Conservation (phyloP, 2,329 filamentous ascomycete species). For the Dactylellina haptotyla region DNA sequence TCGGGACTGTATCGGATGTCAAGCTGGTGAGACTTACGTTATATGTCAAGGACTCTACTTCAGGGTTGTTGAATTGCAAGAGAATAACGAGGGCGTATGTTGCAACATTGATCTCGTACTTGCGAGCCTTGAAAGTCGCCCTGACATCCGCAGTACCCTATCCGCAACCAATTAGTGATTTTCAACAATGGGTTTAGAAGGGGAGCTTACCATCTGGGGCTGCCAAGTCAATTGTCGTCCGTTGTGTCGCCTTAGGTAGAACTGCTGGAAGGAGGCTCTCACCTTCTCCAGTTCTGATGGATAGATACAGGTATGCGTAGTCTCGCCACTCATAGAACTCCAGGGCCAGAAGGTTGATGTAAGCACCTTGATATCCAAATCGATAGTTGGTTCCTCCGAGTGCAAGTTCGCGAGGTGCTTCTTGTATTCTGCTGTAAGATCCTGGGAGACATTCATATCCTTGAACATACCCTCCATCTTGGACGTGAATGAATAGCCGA, state of each 20-base stretch:
- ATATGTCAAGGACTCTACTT: conserved; percentile 22
- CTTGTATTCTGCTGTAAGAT: conserved; percentile 81
- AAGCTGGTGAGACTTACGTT: conserved; percentile 8
- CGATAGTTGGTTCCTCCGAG: conserved; percentile 72
- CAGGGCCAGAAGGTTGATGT: conserved; percentile 96
- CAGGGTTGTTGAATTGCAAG: conserved; percentile 84
- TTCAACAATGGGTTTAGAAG: neutral
- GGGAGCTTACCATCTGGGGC: conserved; percentile 65
- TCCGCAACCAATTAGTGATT: conserved; percentile 15
- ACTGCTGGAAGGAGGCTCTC: conserved; percentile 86
- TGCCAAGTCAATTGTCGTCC: conserved; percentile 90
- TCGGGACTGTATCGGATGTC: neutral
- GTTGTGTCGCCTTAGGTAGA: conserved; percentile 86
- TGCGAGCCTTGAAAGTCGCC: conserved; percentile 77
- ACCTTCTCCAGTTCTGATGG: conserved; percentile 78
- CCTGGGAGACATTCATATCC: conserved; percentile 88
- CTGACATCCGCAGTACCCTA: conserved; percentile 80
- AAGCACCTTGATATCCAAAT: conserved; percentile 84
- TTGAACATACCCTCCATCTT: conserved; percentile 98
- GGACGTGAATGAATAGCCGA: conserved; percentile 90
- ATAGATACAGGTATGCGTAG: conserved; percentile 74
- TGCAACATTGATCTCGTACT: conserved; percentile 89
- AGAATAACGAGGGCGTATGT: conserved; percentile 93
- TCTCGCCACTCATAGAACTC: conserved; percentile 78
- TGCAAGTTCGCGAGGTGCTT: conserved; percentile 71